Percentiles rank a stretch among this genome's conserved stretches.
Conservation (phyloP, 805 yeast species). For the Candida broadrunensis region DNA sequence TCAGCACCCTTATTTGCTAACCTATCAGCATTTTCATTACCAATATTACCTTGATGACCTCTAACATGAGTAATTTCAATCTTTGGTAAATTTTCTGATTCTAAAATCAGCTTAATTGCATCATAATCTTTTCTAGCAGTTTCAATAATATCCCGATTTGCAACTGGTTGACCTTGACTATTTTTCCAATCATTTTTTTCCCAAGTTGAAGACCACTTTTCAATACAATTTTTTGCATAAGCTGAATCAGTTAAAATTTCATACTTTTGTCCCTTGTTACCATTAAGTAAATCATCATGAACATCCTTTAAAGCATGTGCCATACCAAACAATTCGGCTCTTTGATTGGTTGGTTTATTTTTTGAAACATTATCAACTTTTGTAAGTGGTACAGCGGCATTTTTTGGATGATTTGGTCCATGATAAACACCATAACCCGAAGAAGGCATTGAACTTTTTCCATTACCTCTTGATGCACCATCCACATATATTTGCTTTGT, state of each 20-base stretch:
- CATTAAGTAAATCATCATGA: constrained; percentile 22
- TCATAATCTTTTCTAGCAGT: constrained; percentile 19
- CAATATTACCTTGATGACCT: constrained; percentile 69
- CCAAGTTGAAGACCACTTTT: constrained; percentile 61
- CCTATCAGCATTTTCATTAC: constrained; percentile 75
- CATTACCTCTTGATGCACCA: constrained; percentile 71
- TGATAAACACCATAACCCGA: constrained; percentile 80
- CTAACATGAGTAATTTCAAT: constrained; percentile 58
- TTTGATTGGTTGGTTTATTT: constrained; percentile 63
- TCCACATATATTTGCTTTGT: constrained; percentile 70
- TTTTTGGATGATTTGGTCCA: constrained; percentile 53
- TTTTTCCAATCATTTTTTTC: constrained; percentile 50
- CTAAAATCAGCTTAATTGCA: constrained; percentile 35
- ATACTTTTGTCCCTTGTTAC: constrained; percentile 22
- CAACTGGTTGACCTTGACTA: constrained; percentile 42
- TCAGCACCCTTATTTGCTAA: constrained; percentile 69
- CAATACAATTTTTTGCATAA: constrained; percentile 56
- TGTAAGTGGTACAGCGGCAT: constrained; percentile 50
- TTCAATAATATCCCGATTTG: constrained; percentile 51
- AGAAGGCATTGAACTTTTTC: constrained; percentile 25
- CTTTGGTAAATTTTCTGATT: constrained; percentile 26
- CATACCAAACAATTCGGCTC: constrained; percentile 77
- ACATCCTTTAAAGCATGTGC: constrained; percentile 50
- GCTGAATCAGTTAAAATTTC: constrained; percentile 67
- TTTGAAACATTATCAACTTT: constrained; percentile 15